Evolutionary conservation across 78 protist genomes (phyloP).

Genomic region (Guillardia theta): DNA sequence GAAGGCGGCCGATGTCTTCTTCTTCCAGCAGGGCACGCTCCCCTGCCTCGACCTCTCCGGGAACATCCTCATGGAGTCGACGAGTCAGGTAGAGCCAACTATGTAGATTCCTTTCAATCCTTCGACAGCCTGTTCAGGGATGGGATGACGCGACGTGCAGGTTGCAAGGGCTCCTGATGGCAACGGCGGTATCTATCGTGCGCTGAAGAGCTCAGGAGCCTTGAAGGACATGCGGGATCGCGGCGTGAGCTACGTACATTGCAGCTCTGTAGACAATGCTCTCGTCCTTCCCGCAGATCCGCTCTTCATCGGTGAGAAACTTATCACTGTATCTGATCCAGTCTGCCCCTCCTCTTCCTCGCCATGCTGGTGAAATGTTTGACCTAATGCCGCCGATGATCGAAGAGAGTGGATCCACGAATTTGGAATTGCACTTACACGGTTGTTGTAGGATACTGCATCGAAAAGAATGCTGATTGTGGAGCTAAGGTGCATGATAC

Average conservation of each 20-base stretch:
- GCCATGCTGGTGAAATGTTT: no score
- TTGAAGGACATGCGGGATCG: background rate
- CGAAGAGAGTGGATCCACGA: no score
- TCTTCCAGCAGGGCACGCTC: constrained; percentile 43
- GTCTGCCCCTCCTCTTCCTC: background rate
- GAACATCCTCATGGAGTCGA: background rate
- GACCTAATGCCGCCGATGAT: no score
- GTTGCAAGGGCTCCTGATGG: background rate
- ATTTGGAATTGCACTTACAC: no score
- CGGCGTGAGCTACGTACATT: background rate
- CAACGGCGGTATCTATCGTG: constrained; percentile 36
- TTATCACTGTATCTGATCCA: background rate
- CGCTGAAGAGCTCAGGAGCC: background rate
- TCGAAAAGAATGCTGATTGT: background rate
- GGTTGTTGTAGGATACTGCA: background rate
- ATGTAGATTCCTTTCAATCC: background rate
- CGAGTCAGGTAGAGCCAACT: background rate
- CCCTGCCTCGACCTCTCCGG: background rate
- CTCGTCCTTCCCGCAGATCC: constrained; percentile 35
- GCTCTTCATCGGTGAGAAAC: background rate
- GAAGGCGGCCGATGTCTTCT: background rate
- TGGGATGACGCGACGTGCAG: no score
- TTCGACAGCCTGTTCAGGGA: background rate
- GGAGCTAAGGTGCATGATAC: background rate
- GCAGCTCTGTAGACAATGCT: background rate